A percentile compares a stretch with the other conserved stretches of the same genome.
Evolutionary conservation across 169 alveolate species (phyloP).

Genomic region (Plasmodium gaboni): DNA sequence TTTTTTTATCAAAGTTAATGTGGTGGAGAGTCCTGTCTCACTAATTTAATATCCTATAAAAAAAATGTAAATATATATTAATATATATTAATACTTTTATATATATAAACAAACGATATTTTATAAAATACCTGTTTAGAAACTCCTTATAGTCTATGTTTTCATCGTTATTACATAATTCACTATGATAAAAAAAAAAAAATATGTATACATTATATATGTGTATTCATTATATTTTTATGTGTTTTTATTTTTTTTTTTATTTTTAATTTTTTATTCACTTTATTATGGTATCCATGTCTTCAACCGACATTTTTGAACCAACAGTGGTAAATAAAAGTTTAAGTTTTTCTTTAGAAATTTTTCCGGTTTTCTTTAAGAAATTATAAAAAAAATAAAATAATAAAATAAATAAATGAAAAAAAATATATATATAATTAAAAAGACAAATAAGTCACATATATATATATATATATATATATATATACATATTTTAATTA

Average conservation of each 20-base stretch:
- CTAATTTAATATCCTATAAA: slow-evolving; percentile 15
- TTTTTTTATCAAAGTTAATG: too few species aligned
- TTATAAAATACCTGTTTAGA: slow-evolving; percentile 27
- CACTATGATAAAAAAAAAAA: slow-evolving; percentile 14
- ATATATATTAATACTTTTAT: not conserved
- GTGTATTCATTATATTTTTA: not conserved
- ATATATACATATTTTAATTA: not conserved
- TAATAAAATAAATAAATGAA: slow-evolving; percentile 2
- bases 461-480: not conserved
- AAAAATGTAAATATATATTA: not conserved
- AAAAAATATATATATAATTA: not conserved
- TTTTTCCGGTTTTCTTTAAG: slow-evolving; percentile 58
- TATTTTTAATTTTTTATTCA: not conserved
- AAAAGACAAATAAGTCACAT: not conserved
- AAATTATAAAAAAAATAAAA: not conserved
- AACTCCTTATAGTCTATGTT: slow-evolving; percentile 45
- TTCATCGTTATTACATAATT: slow-evolving; percentile 24
- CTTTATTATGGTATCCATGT: slow-evolving; percentile 57
- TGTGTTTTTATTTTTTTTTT: too few species aligned
- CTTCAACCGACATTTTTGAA: slow-evolving; percentile 33
- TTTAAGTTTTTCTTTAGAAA: slow-evolving; percentile 43
- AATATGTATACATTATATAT: slow-evolving; percentile 2
- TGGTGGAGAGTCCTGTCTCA: not conserved
- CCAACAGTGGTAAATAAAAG: slow-evolving; percentile 59
- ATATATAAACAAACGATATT: not conserved